A percentile compares a stretch with the other conserved stretches of the same genome.
These are phyloP conservation scores for Beauveria sp. DNA, from an alignment of 2,329 filamentous ascomycete species.

Conservation along the genomic window DNA sequence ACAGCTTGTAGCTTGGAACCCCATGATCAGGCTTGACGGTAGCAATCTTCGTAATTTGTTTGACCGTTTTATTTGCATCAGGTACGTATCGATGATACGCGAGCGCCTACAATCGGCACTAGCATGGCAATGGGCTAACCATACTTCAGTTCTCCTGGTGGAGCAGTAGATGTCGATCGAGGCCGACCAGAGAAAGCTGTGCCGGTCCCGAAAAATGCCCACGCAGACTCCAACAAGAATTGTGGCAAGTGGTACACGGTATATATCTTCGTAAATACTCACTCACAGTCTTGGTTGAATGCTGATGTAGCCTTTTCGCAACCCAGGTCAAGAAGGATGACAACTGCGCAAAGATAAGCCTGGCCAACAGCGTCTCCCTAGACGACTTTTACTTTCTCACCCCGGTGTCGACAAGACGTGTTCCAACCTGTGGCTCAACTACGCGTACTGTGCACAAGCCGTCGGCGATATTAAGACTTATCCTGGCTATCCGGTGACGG, in stretches of 20 bases:
- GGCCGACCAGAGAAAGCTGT: not conserved
- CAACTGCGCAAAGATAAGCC: slow-evolving; percentile 25
- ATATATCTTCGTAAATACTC: too few relatives aligned
- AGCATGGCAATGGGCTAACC: too few relatives aligned
- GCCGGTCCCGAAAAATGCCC: not conserved
- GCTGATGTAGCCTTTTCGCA: too few relatives aligned
- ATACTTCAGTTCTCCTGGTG: too few relatives aligned
- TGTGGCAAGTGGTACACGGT: slow-evolving; percentile 24
- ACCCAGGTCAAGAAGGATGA: slow-evolving; percentile 21
- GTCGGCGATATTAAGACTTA: slow-evolving; percentile 20
- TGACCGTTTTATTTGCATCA: too few relatives aligned
- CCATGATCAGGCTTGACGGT: not conserved
- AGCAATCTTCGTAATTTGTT: not conserved
- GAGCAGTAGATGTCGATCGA: too few relatives aligned
- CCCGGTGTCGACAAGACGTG: slow-evolving; percentile 24
- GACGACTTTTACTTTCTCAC: slow-evolving; percentile 27
- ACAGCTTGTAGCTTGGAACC: not conserved
- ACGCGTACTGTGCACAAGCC: slow-evolving; percentile 26
- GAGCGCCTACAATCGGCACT: slow-evolving; percentile 11
- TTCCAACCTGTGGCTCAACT: slow-evolving; percentile 24
- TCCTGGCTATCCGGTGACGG: not conserved
- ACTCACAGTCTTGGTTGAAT: too few relatives aligned
- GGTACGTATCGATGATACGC: too few relatives aligned
- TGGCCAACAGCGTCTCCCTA: slow-evolving; percentile 19
- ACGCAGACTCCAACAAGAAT: not conserved